Evolutionary conservation across 148 eudicot genomes (phyloP), one percentile per base, ranked within the genome.

Genomic region (Camellia lanceoleosa): DNA sequence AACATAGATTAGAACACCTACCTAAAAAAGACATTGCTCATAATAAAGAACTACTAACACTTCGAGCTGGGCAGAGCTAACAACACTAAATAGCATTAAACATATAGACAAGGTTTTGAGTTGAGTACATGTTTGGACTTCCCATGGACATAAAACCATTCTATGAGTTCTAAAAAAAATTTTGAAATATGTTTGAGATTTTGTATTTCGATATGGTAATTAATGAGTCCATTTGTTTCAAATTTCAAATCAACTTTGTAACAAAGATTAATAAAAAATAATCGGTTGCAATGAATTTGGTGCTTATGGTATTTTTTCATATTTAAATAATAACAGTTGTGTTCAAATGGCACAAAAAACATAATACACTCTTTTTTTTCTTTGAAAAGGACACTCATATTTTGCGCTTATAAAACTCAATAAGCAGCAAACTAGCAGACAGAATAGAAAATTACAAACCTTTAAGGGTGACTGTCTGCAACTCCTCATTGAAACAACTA

Each of bases 401-500:
- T 30, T 30, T 30, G 38, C 1, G 30, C 64, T 60, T 60, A 55
- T 4, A 19, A 41, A 66, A 12, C 4, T 42, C 42, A 16, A 58
- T 52, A 16, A 78, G 19, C 73, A 78, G 23, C 62, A 23, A 12
- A 38, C 8, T 2, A 44, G 43, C 13, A 15, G 20, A 5, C 3
- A 13, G 58, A 62, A 73, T 71, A 46, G 41, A 68, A 5, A 9
- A 46, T 16, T 43, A 77, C 85, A 61, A 64, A 94, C 99, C 99
- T 97, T 90, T 94, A 4, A 90, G 66, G 71, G 89, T 86, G 83
- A 97, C 89, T 85, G 90, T 92, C 65, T 88, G 83, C 72, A 61
- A 59, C 77, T 92, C 95, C 80, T 90, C 97, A 49, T 76, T 87
- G 87, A 92, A 97, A 82, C 87, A 81, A 84, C 99, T 94, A 87